A percentile compares a stretch with the other conserved stretches of the same genome.
These are phyloP conservation scores for Ceratobasidium sp. DNA, from an alignment of 1,284 basidiomycete species.

Conservation along the genomic window DNA sequence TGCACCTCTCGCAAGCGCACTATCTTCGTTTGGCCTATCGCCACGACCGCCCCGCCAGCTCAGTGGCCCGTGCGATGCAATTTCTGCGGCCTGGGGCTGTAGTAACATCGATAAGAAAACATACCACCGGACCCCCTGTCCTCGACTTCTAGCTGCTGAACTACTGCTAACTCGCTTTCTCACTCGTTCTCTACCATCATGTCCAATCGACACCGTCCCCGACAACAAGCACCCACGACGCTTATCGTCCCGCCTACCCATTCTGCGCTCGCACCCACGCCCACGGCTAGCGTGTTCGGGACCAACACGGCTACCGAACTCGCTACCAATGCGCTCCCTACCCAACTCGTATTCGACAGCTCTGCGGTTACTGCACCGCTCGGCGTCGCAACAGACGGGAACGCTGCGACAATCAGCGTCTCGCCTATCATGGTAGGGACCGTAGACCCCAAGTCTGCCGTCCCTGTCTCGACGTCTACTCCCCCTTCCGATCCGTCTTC, in stretches of 20 bases:
- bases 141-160: background rate
- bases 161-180: background rate
- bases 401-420: constrained; percentile 3
- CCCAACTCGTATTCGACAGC: constrained; percentile 20
- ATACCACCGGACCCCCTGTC: constrained; percentile 20
- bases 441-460: background rate
- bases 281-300: background rate
- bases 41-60: constrained; percentile 20
- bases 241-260: background rate
- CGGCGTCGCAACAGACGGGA: background rate
- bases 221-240: constrained; percentile 10
- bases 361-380: background rate
- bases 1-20: background rate
- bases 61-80: constrained; percentile 30
- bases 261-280: background rate
- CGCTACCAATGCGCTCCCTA: constrained; percentile 9
- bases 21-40: background rate
- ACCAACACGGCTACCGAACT: constrained; percentile 17
- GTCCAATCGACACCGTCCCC: background rate
- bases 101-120: constrained; percentile 17
- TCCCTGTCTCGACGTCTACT: background rate
- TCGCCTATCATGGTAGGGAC: background rate
- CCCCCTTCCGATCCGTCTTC: background rate
- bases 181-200: background rate
- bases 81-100: constrained; percentile 41